Evolutionary conservation across 108 stramenopile species (phyloP), one percentile per base, ranked within the genome.

Genomic region (Fistulifera solaris): DNA sequence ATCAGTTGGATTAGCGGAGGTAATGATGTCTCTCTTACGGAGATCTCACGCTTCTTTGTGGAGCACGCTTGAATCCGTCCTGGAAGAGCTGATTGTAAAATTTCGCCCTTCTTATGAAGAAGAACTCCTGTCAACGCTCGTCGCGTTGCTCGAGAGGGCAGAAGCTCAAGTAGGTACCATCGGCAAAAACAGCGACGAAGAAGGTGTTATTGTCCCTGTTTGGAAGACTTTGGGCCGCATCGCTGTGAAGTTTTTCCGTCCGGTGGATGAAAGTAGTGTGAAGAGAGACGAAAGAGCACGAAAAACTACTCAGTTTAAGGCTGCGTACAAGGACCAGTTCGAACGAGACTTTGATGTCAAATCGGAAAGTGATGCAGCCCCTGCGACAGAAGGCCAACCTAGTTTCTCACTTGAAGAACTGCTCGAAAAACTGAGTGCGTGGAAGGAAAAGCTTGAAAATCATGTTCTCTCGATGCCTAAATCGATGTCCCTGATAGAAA

Each of bases 71-170:
- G 95, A 96, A 64, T 66, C 80, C 8, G 91, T 96, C 38, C 65
- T 96, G 40, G 94, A 96, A 55, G 90, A 96, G 56, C 56, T 94
- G 44, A 94, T 94, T 54, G 78, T 90, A 4, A 85, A 85, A 45
- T 94, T 94, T 50, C 76, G 93, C 23, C 89, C 90, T 21, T 87
- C 81, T 24, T 86, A 83, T 46, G 94, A 93, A 66, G 90, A 94
- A 54, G 94, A 96, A 58, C 80, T 96, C 24, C 72, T 94, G 35
- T 72, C 73, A 7, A 81, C 93, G 5, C 78, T 96, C 17, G 68
- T 75, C 17, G 87, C 89, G 24, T 65, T 96, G 38, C 64, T 89
- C 13, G 71, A 85, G 48, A 70, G 84, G 28, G 77, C 83, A 27
- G 70, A 72, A 26, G 42, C 75, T 0, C 80, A 78, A 42, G 27